Evolutionary conservation across 306 rosid genomes (phyloP), one percentile per base, ranked within the genome.

Genomic region (Trifolium subterraneum): DNA sequence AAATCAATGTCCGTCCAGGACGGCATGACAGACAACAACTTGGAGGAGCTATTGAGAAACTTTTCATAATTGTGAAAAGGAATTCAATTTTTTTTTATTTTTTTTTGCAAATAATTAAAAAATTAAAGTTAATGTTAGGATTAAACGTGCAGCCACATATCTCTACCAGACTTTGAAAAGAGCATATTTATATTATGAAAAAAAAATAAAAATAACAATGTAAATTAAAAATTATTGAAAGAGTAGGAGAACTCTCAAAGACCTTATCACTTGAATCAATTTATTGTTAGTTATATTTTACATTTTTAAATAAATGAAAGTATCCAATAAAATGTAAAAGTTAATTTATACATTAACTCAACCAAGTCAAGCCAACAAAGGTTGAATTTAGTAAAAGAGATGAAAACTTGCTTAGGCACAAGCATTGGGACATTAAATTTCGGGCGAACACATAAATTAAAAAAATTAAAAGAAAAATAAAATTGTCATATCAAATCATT

Each of bases 1-100:
- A 36, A 76, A 41, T 68, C 68, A 64, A 61, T 51, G 56, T 27
- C 79, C 79, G 77, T 41, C 82, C 52, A 8, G 59, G 77, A 62
- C 80, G 73, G 85, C 80, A 54, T 41, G 39, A 36, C 39, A 36
- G 39, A 36, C 39, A 36, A 36, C 39, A 36, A 36, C 1, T 5
- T 66, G 59, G 66, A 29, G 7, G 6, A 66, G 71, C 7, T 70
- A 50, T 25, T 67, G 23, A 73, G 77, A 78, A 73, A 36, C 18
- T 68, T 59, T 18, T 1, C 29, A 27, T 73, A 27, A 42, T 36
- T 5, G 3, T 19, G 15, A 45, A 55, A 33, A 35, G 36, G 9
- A 64, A 10, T 27, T 7, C 0, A 61, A 14, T 0, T 14, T 31
- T 35, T 31, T 36, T 7, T 36, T 35, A 5, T 6, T 0, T 36